Evolutionary conservation across 192 early-diverging fungal genomes (phyloP), one percentile per base, ranked within the genome.

Genomic region (Backusella tuberculispora): DNA sequence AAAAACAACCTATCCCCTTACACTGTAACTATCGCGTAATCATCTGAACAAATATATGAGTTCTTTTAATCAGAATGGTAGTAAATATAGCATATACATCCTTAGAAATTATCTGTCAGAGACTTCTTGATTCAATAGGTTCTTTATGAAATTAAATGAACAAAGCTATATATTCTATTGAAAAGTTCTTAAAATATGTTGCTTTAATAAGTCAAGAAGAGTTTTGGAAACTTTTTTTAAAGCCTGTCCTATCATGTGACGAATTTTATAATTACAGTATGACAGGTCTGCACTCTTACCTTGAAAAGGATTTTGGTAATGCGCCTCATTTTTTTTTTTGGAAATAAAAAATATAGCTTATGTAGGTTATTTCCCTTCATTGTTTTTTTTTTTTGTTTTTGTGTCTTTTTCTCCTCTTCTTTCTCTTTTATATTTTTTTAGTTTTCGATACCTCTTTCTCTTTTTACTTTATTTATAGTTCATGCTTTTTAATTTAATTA

Each of bases 221-320:
- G 26, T 19, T 60, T 50, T 53, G 50, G 19, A 8, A 21, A 8
- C n/a, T 53, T 24, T 26, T 56, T 4, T 60, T n/a, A 60, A 60
- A 60, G 53, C 3, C 26, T 60, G 26, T 26, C 53, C 53, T 60
- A 60, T 60, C 53, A 60, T 60, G 21, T 60, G 53, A 60, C 1
- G 12, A 24, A 1, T 24, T 60, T 60, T 60, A 60, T 26, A 60
- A 12, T 12, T 34, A 19, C 21, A 60, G 53, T 60, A 60, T 60
- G 53, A 60, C 53, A 60, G 53, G 17, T 60, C 21, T 60, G 21
- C 53, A 60, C 10, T 60, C 21, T 60, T 60, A 24, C 24, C 53
- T 60, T 19, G 53, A 60, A 60, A 60, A 60, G 53, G 53, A 19
- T 60, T 60, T 60, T 60, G 21, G 53, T 60, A 60, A 53, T 60